Base-by-base conservation (phyloP, 805 yeast genomes). In the Candida ovalis region DNA sequence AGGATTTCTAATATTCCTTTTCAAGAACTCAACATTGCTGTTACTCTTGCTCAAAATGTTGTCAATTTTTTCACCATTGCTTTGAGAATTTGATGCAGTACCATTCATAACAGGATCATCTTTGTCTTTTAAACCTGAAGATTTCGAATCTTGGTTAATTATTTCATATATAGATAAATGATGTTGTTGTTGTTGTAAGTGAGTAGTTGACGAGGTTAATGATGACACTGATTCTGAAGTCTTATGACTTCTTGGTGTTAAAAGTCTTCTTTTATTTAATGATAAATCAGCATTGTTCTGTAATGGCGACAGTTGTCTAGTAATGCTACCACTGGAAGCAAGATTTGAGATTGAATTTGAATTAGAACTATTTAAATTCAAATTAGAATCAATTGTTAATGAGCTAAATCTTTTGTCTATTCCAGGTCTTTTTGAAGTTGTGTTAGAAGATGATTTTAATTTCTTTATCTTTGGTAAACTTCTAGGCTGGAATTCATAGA, bases 401-500 rank as follows among this genome's bases (percentile, higher is more conserved):
- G 47, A 44, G 3, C 57, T 53, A n/a, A 40, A 39, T 40, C 46
- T 54, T 30, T 52, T 54, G 19, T 49, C 55, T 12, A 42, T 38
- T 12, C 44, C 39, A 13, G 55, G 54, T 37, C 40, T 51, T 15
- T 23, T 40, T 3, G 39, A 40, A 49, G 44, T 38, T n/a, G 19
- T 24, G 18, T 45, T 48, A 21, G 28, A 35, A n/a, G 42, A 18
- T 1, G 49, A 24, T 3, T 49, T 47, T 25, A 49, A 32, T 30
- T 53, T 64, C 48, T 67, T 67, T 17, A 65, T 53, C 40, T 66
- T 69, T 4, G 73, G 72, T 37, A 76, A 56, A 32, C 70, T 63
- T 49, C 71, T 61, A 2, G 81, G 81, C 13, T 73, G 68, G 50
- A 81, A 77, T 51, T 81, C 84, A 77, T 82, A 81, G 33, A 78